Conservation (phyloP, 306 rosid genomes). For the Ormosia emarginata region DNA sequence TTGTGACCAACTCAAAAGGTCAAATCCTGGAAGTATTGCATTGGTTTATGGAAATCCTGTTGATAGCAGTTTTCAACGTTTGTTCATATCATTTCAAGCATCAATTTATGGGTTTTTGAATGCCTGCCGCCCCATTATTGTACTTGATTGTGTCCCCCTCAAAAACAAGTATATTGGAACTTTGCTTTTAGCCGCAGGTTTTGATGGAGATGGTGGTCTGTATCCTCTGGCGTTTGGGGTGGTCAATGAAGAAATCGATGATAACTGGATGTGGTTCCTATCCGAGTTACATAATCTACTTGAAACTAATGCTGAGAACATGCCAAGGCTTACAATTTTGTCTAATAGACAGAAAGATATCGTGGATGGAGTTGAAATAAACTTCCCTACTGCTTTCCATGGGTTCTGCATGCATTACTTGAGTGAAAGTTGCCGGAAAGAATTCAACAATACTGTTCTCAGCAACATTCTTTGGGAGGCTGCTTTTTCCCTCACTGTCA, state of each 20-base stretch:
- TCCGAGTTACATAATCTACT: conserved; percentile 63
- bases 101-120: conserved; percentile 72
- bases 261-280: conserved; percentile 77
- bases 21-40: conserved; percentile 76
- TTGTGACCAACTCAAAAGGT: conserved; percentile 64
- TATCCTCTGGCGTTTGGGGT: conserved; percentile 79
- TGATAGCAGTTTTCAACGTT: conserved; percentile 68
- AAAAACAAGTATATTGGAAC: conserved; percentile 73
- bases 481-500: conserved; percentile 55
- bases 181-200: conserved; percentile 61
- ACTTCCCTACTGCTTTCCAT: conserved; percentile 74
- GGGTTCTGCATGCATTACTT: conserved; percentile 73
- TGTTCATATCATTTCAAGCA: conserved; percentile 75
- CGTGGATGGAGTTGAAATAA: conserved; percentile 65
- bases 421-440: conserved; percentile 62
- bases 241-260: conserved; percentile 68
- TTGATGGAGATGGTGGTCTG: conserved; percentile 70
- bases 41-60: conserved; percentile 54
- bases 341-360: conserved; percentile 63
- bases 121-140: conserved; percentile 71
- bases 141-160: conserved; percentile 57
- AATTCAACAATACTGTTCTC: conserved; percentile 59
- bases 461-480: conserved; percentile 67
- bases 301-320: conserved; percentile 65
- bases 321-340: conserved; percentile 79